Percentiles rank a stretch among this genome's conserved stretches.
phyloP scores from a whole-genome alignment of 2,329 filamentous ascomycete genomes.

The Exophiala oligosperma region DNA sequence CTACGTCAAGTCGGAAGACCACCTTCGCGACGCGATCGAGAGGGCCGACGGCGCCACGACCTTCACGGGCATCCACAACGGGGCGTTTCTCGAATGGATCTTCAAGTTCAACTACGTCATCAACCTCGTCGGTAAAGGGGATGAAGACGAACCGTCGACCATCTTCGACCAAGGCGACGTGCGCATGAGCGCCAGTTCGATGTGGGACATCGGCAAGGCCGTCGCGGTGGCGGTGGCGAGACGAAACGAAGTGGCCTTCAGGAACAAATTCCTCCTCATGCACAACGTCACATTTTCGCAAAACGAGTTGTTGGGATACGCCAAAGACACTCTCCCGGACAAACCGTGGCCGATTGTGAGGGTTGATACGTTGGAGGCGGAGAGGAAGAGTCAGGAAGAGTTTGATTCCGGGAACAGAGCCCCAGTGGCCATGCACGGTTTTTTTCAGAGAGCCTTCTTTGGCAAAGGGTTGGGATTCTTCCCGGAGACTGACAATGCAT shows the following conservation, averaged over 20 bases:
- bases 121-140: constrained; percentile 31
- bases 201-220: constrained; percentile 37
- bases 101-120: constrained; percentile 30
- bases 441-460: constrained; percentile 3
- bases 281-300: constrained; percentile 24
- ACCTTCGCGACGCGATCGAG: constrained; percentile 6
- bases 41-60: constrained; percentile 22
- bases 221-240: constrained; percentile 38
- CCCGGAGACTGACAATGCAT: constrained; percentile 2
- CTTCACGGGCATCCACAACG: constrained; percentile 34
- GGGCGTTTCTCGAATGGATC: constrained; percentile 35
- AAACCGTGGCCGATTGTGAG: constrained; percentile 1
- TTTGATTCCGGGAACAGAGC: background rate
- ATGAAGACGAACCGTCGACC: constrained; percentile 7
- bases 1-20: constrained; percentile 16
- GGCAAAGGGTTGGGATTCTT: constrained; percentile 1
- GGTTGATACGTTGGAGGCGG: constrained; percentile 3
- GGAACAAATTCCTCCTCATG: too few species aligned
- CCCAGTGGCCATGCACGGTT: background rate
- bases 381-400: constrained; percentile 1
- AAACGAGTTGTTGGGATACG: constrained; percentile 34
- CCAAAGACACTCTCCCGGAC: constrained; percentile 1
- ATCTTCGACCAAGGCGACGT: constrained; percentile 28
- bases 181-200: constrained; percentile 34
- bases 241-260: constrained; percentile 29